Conservation (phyloP, 257 asterid species). For the Eucommia ulmoides region DNA sequence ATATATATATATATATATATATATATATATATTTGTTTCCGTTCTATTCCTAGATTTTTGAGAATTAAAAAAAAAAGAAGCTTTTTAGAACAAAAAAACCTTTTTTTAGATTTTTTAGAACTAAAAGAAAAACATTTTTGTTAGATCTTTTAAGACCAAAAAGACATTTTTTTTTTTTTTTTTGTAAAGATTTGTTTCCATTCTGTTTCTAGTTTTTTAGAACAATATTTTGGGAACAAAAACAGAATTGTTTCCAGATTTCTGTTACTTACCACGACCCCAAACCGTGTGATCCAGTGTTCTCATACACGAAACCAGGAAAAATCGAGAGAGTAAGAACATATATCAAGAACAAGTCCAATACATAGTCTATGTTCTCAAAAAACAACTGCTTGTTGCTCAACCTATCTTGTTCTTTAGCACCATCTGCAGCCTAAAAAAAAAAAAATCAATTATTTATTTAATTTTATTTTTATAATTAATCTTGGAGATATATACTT, state of each 20-base stretch:
- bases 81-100: no score
- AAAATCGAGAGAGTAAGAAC: constrained; percentile 5
- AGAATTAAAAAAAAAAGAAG: no score
- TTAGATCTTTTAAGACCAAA: no score
- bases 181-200: neutral
- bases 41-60: neutral
- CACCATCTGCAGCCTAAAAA: neutral
- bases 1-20: no score
- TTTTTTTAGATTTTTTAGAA: no score
- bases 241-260: neutral
- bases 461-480: neutral
- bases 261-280: constrained; percentile 7
- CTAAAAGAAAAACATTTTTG: no score
- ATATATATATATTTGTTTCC: no score
- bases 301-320: constrained; percentile 9
- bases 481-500: neutral
- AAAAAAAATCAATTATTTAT: neutral
- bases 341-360: constrained; percentile 8
- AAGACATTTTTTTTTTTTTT: no score
- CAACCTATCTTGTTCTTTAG: neutral
- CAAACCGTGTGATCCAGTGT: constrained; percentile 1
- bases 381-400: constrained; percentile 6
- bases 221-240: neutral
- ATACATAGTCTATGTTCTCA: constrained; percentile 9
- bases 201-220: no score